Evolutionary conservation across 2,329 filamentous ascomycete species (phyloP), one percentile per base, ranked within the genome.

Genomic region (Aspergillus neotritici): DNA sequence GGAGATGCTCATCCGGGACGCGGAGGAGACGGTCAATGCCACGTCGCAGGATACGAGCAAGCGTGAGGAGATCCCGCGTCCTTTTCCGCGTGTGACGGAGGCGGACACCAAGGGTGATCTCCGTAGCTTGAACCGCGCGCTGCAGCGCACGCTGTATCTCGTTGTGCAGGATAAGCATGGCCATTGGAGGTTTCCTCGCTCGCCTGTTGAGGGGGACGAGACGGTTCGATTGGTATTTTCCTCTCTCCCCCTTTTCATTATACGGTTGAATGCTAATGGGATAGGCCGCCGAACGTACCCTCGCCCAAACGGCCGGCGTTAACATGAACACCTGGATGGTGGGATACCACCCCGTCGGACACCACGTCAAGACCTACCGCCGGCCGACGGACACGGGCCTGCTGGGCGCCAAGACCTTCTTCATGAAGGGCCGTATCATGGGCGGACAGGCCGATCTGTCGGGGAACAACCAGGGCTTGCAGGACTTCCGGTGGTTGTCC

Each of bases 241-340:
- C n/a, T 37, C 13, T 25, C 8, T 21, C 33, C 25, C 17, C 3
- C 32, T 7, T 21, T 11, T 15, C 28, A 9, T 11, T 13, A 21
- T 34, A 32, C 45, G 43, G 46, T 51, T 6, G 13, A 1, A 41
- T 34, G 25, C 41, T 9, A 16, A n/a, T 30, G 3, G 17, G 7
- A 49, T 56, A 98, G 93, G 83, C 87, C 34, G 89, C 91, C 31
- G 80, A 88, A 62, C 80, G 89, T 47, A 82, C 89, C 42, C 75
- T 97, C 16, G 75, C 83, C 40, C 77, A 87, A 57, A 75, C 87
- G 3, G 89, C 84, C 8, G 93, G 93, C 46, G 71, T 86, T 48
- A 94, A 98, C 76, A 97, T 98, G 90, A 97, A 97, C 74, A 96
- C 89, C 43, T 98, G 93, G 90, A 80, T 97, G 55, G 86, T 98